Percentiles rank a stretch among this genome's conserved stretches.
Evolutionary conservation across 2,329 filamentous ascomycete genomes (phyloP).

Genomic region (Paraphoma chrysanthemicola): DNA sequence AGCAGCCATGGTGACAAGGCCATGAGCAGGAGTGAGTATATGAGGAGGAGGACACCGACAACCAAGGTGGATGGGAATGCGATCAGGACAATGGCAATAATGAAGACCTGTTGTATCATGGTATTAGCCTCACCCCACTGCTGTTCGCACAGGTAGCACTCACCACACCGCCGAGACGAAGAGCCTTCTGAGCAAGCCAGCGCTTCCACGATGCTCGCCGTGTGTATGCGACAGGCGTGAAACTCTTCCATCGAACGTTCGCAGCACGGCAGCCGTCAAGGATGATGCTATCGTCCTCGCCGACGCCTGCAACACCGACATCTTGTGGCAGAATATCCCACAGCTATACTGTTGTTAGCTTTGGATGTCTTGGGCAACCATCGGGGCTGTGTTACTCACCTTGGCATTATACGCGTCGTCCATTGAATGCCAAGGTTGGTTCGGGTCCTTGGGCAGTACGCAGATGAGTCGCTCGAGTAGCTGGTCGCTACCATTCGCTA

Average conservation of each 20-base stretch:
- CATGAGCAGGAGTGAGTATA: constrained; percentile 37
- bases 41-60: constrained; percentile 24
- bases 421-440: constrained; percentile 51
- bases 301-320: constrained; percentile 51
- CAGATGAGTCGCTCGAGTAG: constrained; percentile 57
- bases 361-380: no score
- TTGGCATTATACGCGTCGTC: constrained; percentile 51
- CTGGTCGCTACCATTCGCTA: constrained; percentile 55
- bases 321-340: constrained; percentile 54
- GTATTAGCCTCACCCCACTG: not conserved
- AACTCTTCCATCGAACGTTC: constrained; percentile 54
- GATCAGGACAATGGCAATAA: constrained; percentile 19
- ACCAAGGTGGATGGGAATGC: not conserved
- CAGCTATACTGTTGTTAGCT: constrained; percentile 29
- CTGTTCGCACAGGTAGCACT: not conserved
- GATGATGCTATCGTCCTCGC: constrained; percentile 53
- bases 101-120: constrained; percentile 6
- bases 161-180: constrained; percentile 25
- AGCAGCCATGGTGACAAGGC: constrained; percentile 44
- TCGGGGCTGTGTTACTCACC: constrained; percentile 24
- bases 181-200: constrained; percentile 19
- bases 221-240: constrained; percentile 42
- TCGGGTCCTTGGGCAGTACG: constrained; percentile 43
- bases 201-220: constrained; percentile 38
- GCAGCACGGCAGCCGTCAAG: constrained; percentile 52